Base-by-base conservation (phyloP, 2,329 filamentous ascomycete genomes). In the Botrytis pseudocinerea region DNA sequence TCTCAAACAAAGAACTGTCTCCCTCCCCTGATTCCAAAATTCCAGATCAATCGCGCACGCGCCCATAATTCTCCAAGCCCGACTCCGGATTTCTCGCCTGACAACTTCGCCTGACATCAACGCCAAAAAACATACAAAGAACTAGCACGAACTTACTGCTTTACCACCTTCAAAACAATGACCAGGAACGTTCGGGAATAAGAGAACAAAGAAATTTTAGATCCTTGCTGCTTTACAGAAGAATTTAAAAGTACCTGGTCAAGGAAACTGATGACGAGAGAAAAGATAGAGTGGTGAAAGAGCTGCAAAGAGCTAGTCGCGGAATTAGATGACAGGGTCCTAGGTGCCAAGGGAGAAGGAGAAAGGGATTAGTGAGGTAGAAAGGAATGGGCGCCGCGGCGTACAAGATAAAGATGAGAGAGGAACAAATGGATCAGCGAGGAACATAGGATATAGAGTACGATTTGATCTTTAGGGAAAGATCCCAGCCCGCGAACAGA, bases 151-250 rank as follows among this genome's bases (percentile, higher is more conserved):
- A 25, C 51, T 18, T 48, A 48, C 48, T 69, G 65, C 65, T 69
- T 69, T 69, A 57, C 22, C 38, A 57, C 14, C 1, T n/a, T 38
- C 1, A 9, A 69, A 57, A 25, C 4, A 57, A 38, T 5, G 16
- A 25, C 9, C 48, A 57, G 35, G 35, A 57, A 69, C 4, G 48
- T 12, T 54, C 48, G 65, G 48, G 48, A 57, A 69, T 69, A 42
- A 69, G 48, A 69, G 65, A 25, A 69, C 38, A 69, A 59, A 69
- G 65, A 10, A 57, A 3, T 5, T 44, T 32, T 69, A 69, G 18
- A 25, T 3, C 16, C 18, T 25, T 69, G 65, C 65, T 57, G 48
- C 35, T 69, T 44, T 57, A 42, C 28, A 2, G 18, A 10, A n/a
- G 18, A 42, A 1, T n/a, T 44, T 7, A 42, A 18, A n/a, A 1